Evolutionary conservation across 129 eudicot species (phyloP), one percentile per base, ranked within the genome.

Genomic region (Mikania micrantha): DNA sequence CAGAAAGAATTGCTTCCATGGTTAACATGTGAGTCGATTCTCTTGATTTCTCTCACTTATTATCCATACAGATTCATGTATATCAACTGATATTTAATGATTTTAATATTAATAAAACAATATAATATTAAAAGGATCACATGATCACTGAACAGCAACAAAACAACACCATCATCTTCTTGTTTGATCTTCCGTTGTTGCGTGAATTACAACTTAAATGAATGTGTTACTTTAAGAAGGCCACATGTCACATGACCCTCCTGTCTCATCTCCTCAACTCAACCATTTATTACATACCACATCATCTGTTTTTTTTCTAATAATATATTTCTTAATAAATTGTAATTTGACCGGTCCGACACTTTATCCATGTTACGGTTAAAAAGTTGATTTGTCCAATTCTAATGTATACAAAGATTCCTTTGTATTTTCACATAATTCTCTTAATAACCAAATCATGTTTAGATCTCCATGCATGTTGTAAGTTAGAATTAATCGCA

Each of bases 1-100:
- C 95, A 41, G 95, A 90, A 47, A 52, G 63, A 25, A 42, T 90
- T 69, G 96, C 82, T 76, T 72, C 86, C 28, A 73, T 84, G 88
- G 95, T 90, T 52, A 62, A 84, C 59, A 74, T 74, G 96, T 90
- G 79, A 90, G 90, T 71, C 71, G 61, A 54, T 69, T 57, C 70
- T 72, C 59, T 22, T 22, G 4, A 5, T 36, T 15, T 60, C 67
- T 16, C 74, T 63, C 41, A 66, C 73, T 66, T 54, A 4, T 70
- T 71, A 47, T 47, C 53, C 13, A 5, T 54, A 77, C 61, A 72
- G 4, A 48, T 36, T 78, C 81, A 79, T 79, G 87, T 73, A 83
- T 56, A 52, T 66, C 64, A 76, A 44, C 79, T 54, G 41, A 57
- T 38, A 75, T 60, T 81, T 67, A 66, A 81, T 75, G 65, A 81